Evolutionary conservation across 192 early-diverging fungal genomes (phyloP), one percentile per base, ranked within the genome.

Genomic region (Gamsiella multidivaricata): DNA sequence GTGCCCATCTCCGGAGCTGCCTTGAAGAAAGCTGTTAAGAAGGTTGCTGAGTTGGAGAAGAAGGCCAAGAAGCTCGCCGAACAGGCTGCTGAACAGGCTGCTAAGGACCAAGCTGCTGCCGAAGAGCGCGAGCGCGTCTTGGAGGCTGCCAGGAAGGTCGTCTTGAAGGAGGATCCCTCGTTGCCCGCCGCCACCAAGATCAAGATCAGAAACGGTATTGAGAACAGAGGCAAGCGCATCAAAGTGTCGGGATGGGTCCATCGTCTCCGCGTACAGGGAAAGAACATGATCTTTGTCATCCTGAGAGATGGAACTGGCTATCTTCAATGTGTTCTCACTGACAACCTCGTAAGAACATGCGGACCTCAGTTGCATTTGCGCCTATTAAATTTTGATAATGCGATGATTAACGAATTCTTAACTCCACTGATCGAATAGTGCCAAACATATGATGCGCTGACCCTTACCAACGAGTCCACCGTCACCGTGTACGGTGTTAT

Each of bases 221-320:
- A 81, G 43, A 82, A 86, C 80, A 91, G 95, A 60, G 90, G 87
- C 49, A 86, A 81, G 64, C 91, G 97, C 50, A 92, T 98, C 71
- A 88, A 86, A 76, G 87, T 99, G 3, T 90, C 86, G 23, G 97
- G 97, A 37, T 99, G 98, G 98, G 96, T 98, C 58, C 95, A 97
- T 86, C 90, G 95, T 31, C 85, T 93, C 69, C 94, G 98, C 59
- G 92, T 92, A 37, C 98, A 99, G 84, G 97, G 97, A 57, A 96
- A 94, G 81, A 94, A 97, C 84, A 93, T 99, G 92, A 92, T 91
- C 85, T 99, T 99, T 82, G 55, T 96, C 14, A 89, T 98, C 26
- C 81, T 99, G 51, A 92, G 98, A 54, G 98, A 99, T 80, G 98
- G 98, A 39, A 87, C 92, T 43, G 98, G 97, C 20, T 96, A 85